Percentiles rank a stretch among this genome's conserved stretches.
Evolutionary conservation across 2,329 filamentous ascomycete species (phyloP).

Genomic region (Aspergillus sp.): DNA sequence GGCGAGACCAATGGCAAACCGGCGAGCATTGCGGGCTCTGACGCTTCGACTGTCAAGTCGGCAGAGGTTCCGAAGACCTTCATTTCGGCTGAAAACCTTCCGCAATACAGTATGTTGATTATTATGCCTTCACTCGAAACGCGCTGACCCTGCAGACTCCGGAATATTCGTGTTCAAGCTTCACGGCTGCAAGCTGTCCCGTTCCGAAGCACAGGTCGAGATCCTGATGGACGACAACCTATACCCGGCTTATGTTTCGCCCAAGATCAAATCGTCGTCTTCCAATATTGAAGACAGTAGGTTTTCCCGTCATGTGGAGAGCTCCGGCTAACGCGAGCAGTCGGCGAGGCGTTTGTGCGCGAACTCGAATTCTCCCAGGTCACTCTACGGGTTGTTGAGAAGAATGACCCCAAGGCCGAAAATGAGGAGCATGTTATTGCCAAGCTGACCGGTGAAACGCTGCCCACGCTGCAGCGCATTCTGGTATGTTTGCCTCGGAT

Average conservation of each 20-base stretch:
- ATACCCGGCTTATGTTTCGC: constrained; percentile 78
- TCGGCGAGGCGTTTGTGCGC: constrained; percentile 89
- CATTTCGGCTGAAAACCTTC: constrained; percentile 68
- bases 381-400: constrained; percentile 76
- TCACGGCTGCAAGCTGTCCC: constrained; percentile 75
- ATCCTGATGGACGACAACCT: constrained; percentile 90
- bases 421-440: constrained; percentile 65
- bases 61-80: constrained; percentile 61
- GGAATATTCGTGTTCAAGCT: constrained; percentile 92
- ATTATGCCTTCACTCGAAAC: constrained; percentile 1
- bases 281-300: constrained; percentile 73
- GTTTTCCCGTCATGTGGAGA: constrained; percentile 11
- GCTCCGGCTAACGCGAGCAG: constrained; percentile 23
- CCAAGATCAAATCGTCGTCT: constrained; percentile 58
- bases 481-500: constrained; percentile 56
- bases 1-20: constrained; percentile 27
- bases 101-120: constrained; percentile 55
- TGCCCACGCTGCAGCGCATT: constrained; percentile 80
- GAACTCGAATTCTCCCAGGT: constrained; percentile 95
- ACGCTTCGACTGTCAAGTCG: constrained; percentile 37
- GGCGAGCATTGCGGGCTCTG: constrained; percentile 35
- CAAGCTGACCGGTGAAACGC: constrained; percentile 72
- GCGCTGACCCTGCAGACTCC: constrained; percentile 54
- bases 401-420: constrained; percentile 61
- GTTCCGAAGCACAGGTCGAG: constrained; percentile 68